These are phyloP conservation scores for Apiospora kogelbergensis DNA, from an alignment of 2,329 filamentous ascomycete genomes.

Conservation along the genomic window DNA sequence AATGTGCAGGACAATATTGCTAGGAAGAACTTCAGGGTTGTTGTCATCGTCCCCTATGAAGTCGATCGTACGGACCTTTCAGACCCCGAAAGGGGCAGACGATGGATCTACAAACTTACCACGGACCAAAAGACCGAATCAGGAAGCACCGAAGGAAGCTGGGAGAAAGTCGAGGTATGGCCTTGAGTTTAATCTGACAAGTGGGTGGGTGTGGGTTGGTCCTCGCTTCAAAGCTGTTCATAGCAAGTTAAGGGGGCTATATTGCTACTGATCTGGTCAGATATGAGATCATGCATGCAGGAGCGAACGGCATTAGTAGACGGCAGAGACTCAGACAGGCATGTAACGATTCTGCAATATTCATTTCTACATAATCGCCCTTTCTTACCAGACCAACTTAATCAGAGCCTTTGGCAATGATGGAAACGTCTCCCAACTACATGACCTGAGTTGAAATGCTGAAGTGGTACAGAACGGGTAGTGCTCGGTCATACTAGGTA, in stretches of 20 bases:
- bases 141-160: slow-evolving; percentile 41
- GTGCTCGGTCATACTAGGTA: not conserved
- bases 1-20: slow-evolving; percentile 71
- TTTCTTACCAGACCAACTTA: not conserved
- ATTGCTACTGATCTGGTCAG: not conserved
- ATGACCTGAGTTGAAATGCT: not conserved
- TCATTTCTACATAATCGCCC: not conserved
- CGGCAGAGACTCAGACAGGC: not conserved
- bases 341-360: not conserved
- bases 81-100: slow-evolving; percentile 59
- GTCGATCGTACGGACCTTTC: slow-evolving; percentile 75
- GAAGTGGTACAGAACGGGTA: not conserved
- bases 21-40: slow-evolving; percentile 75
- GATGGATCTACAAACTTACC: slow-evolving; percentile 68
- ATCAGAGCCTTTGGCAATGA: not conserved
- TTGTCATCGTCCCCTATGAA: slow-evolving; percentile 77
- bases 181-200: slow-evolving; percentile 37
- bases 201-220: not conserved
- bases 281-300: not conserved
- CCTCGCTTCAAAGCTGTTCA: not conserved
- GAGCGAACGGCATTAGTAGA: not conserved
- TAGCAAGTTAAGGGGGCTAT: not conserved
- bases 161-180: slow-evolving; percentile 73
- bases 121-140: slow-evolving; percentile 33
- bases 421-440: not conserved